These are phyloP conservation scores for Vaucheria bursata DNA, from an alignment of 352 stramenopile genomes.

Conservation along the genomic window DNA sequence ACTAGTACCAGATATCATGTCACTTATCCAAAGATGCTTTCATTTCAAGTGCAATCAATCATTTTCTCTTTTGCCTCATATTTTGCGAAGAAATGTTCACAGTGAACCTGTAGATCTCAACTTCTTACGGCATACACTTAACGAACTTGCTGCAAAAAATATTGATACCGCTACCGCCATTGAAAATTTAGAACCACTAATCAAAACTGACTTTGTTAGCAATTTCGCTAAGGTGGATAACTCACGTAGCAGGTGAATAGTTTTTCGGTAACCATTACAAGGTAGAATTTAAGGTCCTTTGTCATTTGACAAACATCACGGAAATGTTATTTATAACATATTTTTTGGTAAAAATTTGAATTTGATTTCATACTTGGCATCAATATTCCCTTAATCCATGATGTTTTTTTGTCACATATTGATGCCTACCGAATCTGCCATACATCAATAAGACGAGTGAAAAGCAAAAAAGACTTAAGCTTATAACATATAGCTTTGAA, in stretches of 20 bases:
- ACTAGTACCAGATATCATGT: too few relatives aligned
- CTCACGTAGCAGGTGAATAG: slow-evolving; percentile 1
- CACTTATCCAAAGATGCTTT: too few relatives aligned
- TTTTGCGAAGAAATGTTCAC: too few relatives aligned
- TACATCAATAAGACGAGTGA: too few relatives aligned
- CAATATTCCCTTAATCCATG: neutral
- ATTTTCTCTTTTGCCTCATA: too few relatives aligned
- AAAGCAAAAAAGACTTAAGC: too few relatives aligned
- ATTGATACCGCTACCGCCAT: slow-evolving; percentile 10
- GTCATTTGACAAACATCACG: too few relatives aligned
- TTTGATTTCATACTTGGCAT: neutral
- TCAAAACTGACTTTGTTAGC: slow-evolving; percentile 17
- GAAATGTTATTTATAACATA: neutral
- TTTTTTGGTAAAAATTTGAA: neutral
- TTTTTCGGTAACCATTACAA: neutral
- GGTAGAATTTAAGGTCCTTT: neutral
- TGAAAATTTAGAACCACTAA: slow-evolving; percentile 19
- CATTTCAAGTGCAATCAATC: too few relatives aligned
- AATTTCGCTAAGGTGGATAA: slow-evolving; percentile 41
- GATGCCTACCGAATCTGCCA: too few relatives aligned
- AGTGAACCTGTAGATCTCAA: too few relatives aligned
- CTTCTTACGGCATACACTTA: neutral
- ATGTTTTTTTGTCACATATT: too few relatives aligned
- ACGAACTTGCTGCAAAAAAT: slow-evolving; percentile 15
- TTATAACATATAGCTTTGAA: too few relatives aligned